A percentile compares a stretch with the other conserved stretches of the same genome.
Conservation (phyloP, 1,284 basidiomycete genomes). For the Cystobasidiaceae sp. region DNA sequence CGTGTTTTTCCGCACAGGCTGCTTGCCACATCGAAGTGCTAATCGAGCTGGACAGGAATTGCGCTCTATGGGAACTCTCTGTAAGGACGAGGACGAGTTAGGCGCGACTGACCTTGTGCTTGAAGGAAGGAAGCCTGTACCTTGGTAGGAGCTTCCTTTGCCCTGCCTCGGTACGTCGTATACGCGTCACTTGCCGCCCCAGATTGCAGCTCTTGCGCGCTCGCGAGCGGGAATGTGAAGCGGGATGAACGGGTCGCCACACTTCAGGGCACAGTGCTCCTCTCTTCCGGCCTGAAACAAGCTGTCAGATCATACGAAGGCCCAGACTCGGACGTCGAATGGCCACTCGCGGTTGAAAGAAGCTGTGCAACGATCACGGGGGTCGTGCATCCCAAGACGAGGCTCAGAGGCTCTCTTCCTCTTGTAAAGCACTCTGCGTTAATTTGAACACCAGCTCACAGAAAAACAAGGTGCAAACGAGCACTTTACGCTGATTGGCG, state of each 20-base stretch:
- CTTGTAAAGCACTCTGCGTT: neutral
- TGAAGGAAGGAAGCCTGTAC: neutral
- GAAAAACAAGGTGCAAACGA: neutral
- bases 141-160: neutral
- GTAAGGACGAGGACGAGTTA: neutral
- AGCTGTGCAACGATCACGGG: neutral
- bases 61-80: neutral
- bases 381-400: neutral
- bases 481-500: neutral
- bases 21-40: neutral
- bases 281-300: neutral
- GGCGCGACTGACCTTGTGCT: neutral
- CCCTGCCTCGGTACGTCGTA: neutral
- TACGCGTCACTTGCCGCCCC: neutral
- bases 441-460: neutral
- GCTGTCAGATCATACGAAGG: too few relatives aligned
- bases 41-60: neutral
- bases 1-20: too few relatives aligned
- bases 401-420: neutral
- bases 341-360: neutral
- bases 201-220: too few relatives aligned
- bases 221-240: too few relatives aligned
- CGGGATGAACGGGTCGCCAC: neutral
- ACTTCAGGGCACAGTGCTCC: too few relatives aligned
- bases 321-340: neutral